Evolutionary conservation across 805 yeast species (phyloP).

Genomic region (Hanseniaspora guilliermondii): DNA sequence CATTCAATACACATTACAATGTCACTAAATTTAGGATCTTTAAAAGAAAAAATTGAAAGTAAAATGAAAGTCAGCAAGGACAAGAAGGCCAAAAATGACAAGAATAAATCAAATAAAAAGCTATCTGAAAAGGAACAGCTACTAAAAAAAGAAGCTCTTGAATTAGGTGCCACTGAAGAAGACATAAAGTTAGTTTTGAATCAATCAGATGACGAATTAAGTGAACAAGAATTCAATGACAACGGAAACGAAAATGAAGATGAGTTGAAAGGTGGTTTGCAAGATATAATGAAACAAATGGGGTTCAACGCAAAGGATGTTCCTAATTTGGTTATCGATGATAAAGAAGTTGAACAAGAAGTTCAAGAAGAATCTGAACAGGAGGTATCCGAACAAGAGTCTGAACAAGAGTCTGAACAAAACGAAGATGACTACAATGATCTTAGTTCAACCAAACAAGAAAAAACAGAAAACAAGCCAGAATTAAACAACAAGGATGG

Average conservation of each 20-base stretch:
- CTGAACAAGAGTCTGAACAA: conserved; percentile 19
- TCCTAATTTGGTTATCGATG: conserved; percentile 19
- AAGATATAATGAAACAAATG: conserved; percentile 50
- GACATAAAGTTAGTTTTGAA: conserved; percentile 56
- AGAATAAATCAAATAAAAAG: conserved; percentile 18
- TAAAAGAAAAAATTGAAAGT: conserved; percentile 51
- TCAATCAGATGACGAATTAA: conserved; percentile 32
- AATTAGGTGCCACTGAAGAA: conserved; percentile 76
- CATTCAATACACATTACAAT: neutral
- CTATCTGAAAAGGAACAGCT: conserved; percentile 19
- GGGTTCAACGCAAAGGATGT: conserved; percentile 40
- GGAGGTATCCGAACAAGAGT: conserved; percentile 18
- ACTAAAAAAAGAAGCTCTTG: conserved; percentile 60
- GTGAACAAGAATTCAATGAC: conserved; percentile 32
- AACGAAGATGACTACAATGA: conserved; percentile 16
- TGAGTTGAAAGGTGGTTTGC: conserved; percentile 41
- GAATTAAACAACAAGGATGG: conserved; percentile 24
- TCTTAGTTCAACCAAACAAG: conserved; percentile 17
- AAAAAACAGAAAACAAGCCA: conserved; percentile 19
- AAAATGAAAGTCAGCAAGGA: conserved; percentile 32
- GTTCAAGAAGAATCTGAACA: conserved; percentile 22
- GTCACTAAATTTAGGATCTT: conserved; percentile 31
- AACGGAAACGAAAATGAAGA: conserved; percentile 27
- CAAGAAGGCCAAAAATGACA: conserved; percentile 18
- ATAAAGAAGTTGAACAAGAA: conserved; percentile 22